These are phyloP conservation scores for Arabis hirsuta DNA, from an alignment of 345 rosid species.

Conservation along the genomic window DNA sequence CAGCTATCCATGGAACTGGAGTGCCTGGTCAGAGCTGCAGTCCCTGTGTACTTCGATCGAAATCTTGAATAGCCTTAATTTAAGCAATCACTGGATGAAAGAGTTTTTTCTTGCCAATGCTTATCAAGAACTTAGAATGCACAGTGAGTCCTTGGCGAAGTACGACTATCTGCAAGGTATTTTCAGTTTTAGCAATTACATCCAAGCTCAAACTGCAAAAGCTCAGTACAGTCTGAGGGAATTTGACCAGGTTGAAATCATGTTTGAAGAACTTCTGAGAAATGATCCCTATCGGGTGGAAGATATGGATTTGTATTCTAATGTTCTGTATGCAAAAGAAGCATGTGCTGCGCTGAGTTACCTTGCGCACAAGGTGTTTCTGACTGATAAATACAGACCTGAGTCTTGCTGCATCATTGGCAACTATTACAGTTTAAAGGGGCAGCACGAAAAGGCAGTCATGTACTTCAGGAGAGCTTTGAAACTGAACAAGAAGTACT, in stretches of 20 bases:
- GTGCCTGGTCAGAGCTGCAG: slow-evolving; percentile 95
- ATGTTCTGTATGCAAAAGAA: slow-evolving; percentile 93
- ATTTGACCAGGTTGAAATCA: slow-evolving; percentile 93
- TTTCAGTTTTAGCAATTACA: slow-evolving; percentile 80
- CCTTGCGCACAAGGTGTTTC: slow-evolving; percentile 88
- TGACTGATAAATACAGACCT: slow-evolving; percentile 91
- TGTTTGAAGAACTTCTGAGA: slow-evolving; percentile 87
- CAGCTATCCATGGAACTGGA: slow-evolving; percentile 99
- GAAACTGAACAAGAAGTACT: slow-evolving; percentile 80
- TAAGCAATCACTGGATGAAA: slow-evolving; percentile 95
- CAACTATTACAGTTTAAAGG: slow-evolving; percentile 95
- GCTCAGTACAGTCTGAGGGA: slow-evolving; percentile 87
- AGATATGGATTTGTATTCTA: slow-evolving; percentile 97
- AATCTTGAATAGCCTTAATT: slow-evolving; percentile 69
- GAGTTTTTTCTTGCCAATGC: slow-evolving; percentile 89
- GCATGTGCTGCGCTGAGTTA: slow-evolving; percentile 84
- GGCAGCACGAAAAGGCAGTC: slow-evolving; percentile 92
- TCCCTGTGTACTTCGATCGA: slow-evolving; percentile 75
- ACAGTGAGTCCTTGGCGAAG: slow-evolving; percentile 72
- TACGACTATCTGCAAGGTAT: slow-evolving; percentile 73
- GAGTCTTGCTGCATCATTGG: slow-evolving; percentile 98
- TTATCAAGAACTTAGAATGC: slow-evolving; percentile 93
- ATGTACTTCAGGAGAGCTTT: slow-evolving; percentile 97
- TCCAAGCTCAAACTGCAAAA: slow-evolving; percentile 96
- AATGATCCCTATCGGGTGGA: slow-evolving; percentile 88